Evolutionary conservation across 78 protist genomes (phyloP).

Genomic region (slime mould (Dictyostelium discoideum)): dicty_2.7 NC_007089.4:5295501-5296000

Average conservation of each 20-base stretch:
- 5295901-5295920: constrained; percentile 67
- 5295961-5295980: constrained; percentile 2
- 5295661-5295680: constrained; percentile 47
- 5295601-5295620: constrained; percentile 74
- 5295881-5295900: not conserved
- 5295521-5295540: not conserved
- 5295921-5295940: constrained; percentile 28
- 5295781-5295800: constrained; percentile 53
- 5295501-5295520: constrained; percentile 64
- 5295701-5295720: constrained; percentile 53
- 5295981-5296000: constrained; percentile 21
- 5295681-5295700: constrained; percentile 77
- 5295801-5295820: constrained; percentile 1
- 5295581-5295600: constrained; percentile 81
- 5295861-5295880: constrained; percentile 23
- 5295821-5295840: constrained; percentile 47
- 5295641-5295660: constrained; percentile 37
- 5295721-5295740: not conserved
- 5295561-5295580: constrained; percentile 74
- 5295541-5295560: constrained; percentile 64
- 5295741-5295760: constrained; percentile 86
- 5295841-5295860: constrained; percentile 22
- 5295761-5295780: constrained; percentile 84
- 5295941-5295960: constrained; percentile 45
- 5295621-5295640: constrained; percentile 82